Percentiles rank a stretch among this genome's conserved stretches.
Evolutionary conservation across 768 basidiomycete genomes (phyloP).

Genomic region (Termitomyces sp.): DNA sequence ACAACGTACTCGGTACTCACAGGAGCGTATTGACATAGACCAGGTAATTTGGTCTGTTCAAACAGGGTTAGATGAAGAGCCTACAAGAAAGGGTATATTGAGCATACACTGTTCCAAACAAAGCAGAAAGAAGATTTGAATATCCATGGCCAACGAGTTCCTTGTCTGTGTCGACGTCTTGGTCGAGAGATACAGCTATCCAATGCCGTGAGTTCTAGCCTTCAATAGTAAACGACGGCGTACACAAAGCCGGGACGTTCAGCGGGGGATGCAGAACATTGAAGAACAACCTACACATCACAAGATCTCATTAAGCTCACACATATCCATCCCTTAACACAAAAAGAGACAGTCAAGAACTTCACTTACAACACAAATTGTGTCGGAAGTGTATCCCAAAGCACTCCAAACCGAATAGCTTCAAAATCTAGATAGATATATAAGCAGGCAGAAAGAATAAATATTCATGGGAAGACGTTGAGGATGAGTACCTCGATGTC

Average conservation of each 20-base stretch:
- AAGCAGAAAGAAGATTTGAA: slow-evolving; percentile 81
- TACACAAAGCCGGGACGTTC: slow-evolving; percentile 87
- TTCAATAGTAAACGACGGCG: slow-evolving; percentile 12
- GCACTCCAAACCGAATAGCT: slow-evolving; percentile 57
- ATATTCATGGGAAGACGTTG: too few species aligned
- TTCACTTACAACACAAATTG: slow-evolving; percentile 81
- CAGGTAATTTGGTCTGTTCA: slow-evolving; percentile 71
- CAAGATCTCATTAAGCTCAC: neutral
- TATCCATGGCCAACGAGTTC: slow-evolving; percentile 93
- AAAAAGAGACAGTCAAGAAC: too few species aligned
- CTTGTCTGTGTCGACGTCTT: slow-evolving; percentile 87
- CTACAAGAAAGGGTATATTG: neutral
- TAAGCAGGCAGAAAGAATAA: too few species aligned
- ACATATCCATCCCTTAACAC: neutral
- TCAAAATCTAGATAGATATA: slow-evolving; percentile 46
- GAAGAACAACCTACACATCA: slow-evolving; percentile 61
- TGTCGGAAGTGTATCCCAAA: slow-evolving; percentile 87
- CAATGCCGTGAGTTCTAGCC: neutral
- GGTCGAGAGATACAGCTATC: slow-evolving; percentile 82
- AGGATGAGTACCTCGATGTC: too few species aligned
- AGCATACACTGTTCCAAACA: slow-evolving; percentile 75
- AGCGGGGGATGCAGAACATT: slow-evolving; percentile 82
- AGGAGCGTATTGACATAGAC: slow-evolving; percentile 86
- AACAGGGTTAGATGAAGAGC: neutral
- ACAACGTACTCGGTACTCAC: slow-evolving; percentile 27